Evolutionary conservation across 306 rosid genomes (phyloP).

Genomic region (Acacia confusa): DNA sequence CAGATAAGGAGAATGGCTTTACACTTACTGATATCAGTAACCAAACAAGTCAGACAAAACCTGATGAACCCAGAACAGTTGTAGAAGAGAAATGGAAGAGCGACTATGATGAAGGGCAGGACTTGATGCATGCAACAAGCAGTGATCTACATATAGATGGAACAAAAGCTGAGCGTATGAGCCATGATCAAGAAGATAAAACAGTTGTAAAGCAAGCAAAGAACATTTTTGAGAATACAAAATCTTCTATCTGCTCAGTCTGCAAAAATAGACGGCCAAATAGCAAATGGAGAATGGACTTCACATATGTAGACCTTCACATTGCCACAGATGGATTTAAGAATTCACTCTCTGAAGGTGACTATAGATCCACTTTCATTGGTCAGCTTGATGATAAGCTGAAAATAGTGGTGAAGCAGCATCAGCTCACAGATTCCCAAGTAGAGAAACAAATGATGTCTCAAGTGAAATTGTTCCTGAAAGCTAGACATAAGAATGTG

Average conservation of each 20-base stretch:
- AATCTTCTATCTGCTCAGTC: slow-evolving; percentile 43
- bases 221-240: slow-evolving; percentile 22
- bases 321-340: slow-evolving; percentile 60
- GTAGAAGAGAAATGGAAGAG: slow-evolving; percentile 17
- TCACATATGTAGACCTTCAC: slow-evolving; percentile 56
- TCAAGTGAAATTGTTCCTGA: slow-evolving; percentile 62
- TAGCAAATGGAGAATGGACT: slow-evolving; percentile 51
- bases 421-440: slow-evolving; percentile 51
- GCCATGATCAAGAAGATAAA: slow-evolving; percentile 27
- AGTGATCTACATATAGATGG: slow-evolving; percentile 18
- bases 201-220: slow-evolving; percentile 13
- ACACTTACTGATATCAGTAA: background rate
- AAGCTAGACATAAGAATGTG: slow-evolving; percentile 74
- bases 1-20: slow-evolving; percentile 24
- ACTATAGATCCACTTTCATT: slow-evolving; percentile 47
- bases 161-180: slow-evolving; percentile 11
- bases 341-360: slow-evolving; percentile 58
- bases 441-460: slow-evolving; percentile 57
- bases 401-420: slow-evolving; percentile 71
- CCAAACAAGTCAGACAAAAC: slow-evolving; percentile 16
- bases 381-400: slow-evolving; percentile 51
- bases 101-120: background rate
- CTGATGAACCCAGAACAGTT: background rate
- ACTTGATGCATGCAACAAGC: background rate
- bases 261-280: slow-evolving; percentile 58